Base-by-base conservation (phyloP, 2,329 filamentous ascomycete species). In the Phyllosticta citriasiana region DNA sequence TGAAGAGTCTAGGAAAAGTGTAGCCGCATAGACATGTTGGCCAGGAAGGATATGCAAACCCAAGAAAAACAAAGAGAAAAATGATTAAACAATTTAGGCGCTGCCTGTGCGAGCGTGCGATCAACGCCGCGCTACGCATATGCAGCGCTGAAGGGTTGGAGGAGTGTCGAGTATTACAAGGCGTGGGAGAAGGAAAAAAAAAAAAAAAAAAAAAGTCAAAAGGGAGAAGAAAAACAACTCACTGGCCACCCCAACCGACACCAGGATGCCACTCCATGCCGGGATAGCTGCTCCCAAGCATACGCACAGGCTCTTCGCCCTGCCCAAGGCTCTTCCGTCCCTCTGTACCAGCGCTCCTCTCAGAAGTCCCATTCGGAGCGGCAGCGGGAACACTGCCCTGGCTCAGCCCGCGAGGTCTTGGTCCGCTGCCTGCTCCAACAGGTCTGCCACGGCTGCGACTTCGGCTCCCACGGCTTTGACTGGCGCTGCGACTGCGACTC, bases 201-300 rank as follows among this genome's bases (percentile, higher is more conserved):
- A 30, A 30, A 30, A n/a, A 8, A 30, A 30, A 4, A 30, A 30
- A 22, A 30, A 30, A 30, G 27, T 30, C 27, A 8, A 30, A 27
- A 8, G 4, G 9, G 27, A 30, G 27, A 8, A 22, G 19, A 22
- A 22, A 22, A 22, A 22, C 19, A 22, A 22, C 51, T 53, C 19
- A 53, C 25, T 27, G 22, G 16, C 51, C n/a, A 24, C 47, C 35
- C 72, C 73, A 40, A 71, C 72, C 66, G 71, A 74, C 57, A 68
- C 71, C 3, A 84, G 84, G 66, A 82, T 82, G 40, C 85, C 86
- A 89, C 70, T 88, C 86, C 73, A 88, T 84, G 0, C 86, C 86
- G 0, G 86, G 86, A 71, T 88, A 89, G 68, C 82, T 85, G 12
- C 84, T 86, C 6, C 85, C 85, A 55, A 78, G 81, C 86, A 89